Evolutionary conservation across 1,284 basidiomycete genomes (phyloP).

Genomic region (Macrocystidia cucumis): DNA sequence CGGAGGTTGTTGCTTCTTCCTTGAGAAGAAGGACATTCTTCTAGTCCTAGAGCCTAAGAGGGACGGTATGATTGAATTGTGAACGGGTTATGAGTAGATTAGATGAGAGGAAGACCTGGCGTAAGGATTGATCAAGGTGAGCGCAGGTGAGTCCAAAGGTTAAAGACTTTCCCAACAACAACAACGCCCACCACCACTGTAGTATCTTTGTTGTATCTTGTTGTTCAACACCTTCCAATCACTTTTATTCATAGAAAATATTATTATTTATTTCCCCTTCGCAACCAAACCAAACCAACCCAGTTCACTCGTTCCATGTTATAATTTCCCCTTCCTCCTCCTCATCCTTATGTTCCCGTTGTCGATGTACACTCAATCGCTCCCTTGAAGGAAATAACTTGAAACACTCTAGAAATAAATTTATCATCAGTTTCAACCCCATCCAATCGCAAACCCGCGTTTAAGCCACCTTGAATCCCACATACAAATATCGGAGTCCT

Average conservation of each 20-base stretch:
- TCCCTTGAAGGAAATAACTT: slow-evolving; percentile 67
- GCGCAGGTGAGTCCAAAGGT: too few relatives aligned
- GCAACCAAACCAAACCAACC: too few relatives aligned
- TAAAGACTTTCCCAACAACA: too few relatives aligned
- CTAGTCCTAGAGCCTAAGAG: slow-evolving; percentile 31
- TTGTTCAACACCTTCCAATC: too few relatives aligned
- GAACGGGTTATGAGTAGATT: slow-evolving; percentile 9
- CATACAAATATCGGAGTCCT: slow-evolving; percentile 67
- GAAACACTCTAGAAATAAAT: slow-evolving; percentile 56
- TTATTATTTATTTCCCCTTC: too few relatives aligned
- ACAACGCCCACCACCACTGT: too few relatives aligned
- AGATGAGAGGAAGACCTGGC: slow-evolving; percentile 6
- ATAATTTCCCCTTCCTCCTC: slow-evolving; percentile 52
- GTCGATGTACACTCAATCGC: slow-evolving; percentile 61
- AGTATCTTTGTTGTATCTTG: too few relatives aligned
- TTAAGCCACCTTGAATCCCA: slow-evolving; percentile 36
- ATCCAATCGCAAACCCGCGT: too few relatives aligned
- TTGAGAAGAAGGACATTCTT: slow-evolving; percentile 86
- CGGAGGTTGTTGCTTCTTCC: slow-evolving; percentile 60
- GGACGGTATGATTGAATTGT: slow-evolving; percentile 20
- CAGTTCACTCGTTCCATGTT: slow-evolving; percentile 60
- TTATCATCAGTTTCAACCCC: neutral
- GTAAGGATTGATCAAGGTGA: slow-evolving; percentile 15
- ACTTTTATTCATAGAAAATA: too few relatives aligned
- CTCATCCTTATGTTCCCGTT: slow-evolving; percentile 60